phyloP scores from a whole-genome alignment of 305 asterid species.

The Andrographis paniculata region DNA sequence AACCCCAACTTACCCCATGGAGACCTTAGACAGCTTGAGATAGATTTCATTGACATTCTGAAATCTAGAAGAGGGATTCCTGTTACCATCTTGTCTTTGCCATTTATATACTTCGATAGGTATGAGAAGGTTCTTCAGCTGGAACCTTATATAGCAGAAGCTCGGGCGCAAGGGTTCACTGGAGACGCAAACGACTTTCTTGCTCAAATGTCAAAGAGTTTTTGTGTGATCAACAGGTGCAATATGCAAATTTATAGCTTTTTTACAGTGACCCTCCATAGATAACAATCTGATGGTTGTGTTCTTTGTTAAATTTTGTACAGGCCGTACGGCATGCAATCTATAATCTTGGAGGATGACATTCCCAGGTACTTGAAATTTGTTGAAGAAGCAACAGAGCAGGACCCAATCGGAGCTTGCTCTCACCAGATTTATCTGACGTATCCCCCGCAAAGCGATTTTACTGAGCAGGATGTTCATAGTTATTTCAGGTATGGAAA shows the following conservation, averaged over 20 bases:
- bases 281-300: no score
- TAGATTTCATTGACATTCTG: slow-evolving; percentile 44
- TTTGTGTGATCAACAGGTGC: slow-evolving; percentile 52
- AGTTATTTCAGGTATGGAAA: slow-evolving; percentile 46
- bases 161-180: slow-evolving; percentile 36
- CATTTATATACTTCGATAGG: slow-evolving; percentile 45
- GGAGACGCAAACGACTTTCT: slow-evolving; percentile 42
- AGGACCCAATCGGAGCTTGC: slow-evolving; percentile 28
- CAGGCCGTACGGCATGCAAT: slow-evolving; percentile 59
- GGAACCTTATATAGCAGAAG: slow-evolving; percentile 47
- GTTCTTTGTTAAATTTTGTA: background rate
- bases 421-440: slow-evolving; percentile 59
- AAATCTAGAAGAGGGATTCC: slow-evolving; percentile 46
- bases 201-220: slow-evolving; percentile 35
- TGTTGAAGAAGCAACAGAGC: slow-evolving; percentile 30
- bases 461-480: slow-evolving; percentile 44
- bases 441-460: slow-evolving; percentile 52
- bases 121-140: slow-evolving; percentile 46
- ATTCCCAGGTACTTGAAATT: slow-evolving; percentile 31
- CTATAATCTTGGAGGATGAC: slow-evolving; percentile 51
- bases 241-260: background rate
- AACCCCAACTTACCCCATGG: slow-evolving; percentile 22
- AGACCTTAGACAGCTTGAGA: slow-evolving; percentile 43
- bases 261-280: no score
- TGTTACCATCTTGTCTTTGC: slow-evolving; percentile 52